phyloP scores from a whole-genome alignment of 306 rosid genomes.

The Cyclanthera cordifolia region DNA sequence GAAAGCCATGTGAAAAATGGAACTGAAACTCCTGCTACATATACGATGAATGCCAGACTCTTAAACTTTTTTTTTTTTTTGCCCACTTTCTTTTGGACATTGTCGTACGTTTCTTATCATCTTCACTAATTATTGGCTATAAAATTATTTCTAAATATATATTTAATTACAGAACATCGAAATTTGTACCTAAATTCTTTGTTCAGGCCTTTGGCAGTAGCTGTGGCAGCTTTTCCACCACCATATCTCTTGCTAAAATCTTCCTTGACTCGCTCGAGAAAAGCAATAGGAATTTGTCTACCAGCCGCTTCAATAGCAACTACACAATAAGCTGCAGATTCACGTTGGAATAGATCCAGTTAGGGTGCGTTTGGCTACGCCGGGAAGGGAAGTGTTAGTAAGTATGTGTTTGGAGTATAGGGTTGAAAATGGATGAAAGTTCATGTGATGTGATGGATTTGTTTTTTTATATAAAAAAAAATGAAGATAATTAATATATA shows the following conservation, averaged over 20 bases:
- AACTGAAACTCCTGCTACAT: background rate
- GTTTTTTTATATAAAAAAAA: no score
- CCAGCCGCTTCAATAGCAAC: conserved; percentile 88
- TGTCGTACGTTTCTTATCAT: background rate
- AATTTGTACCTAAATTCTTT: conserved; percentile 70
- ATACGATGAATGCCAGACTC: background rate
- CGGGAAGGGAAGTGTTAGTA: no score
- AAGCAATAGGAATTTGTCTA: conserved; percentile 81
- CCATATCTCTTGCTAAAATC: conserved; percentile 69
- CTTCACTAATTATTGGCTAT: conserved; percentile 28
- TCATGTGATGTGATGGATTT: no score
- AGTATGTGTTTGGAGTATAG: no score
- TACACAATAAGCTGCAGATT: conserved; percentile 68
- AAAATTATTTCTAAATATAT: background rate
- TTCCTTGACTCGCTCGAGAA: conserved; percentile 69
- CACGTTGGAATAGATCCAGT: background rate
- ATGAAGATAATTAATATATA: no score
- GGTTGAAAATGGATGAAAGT: no score
- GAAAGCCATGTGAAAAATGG: background rate
- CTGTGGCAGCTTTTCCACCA: conserved; percentile 83
- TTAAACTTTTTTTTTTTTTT: background rate
- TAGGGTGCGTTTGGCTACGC: no score
- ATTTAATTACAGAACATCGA: background rate
- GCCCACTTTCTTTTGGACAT: conserved; percentile 13
- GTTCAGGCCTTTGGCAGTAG: conserved; percentile 45